phyloP scores from a whole-genome alignment of 2,329 filamentous ascomycete genomes.

The Phaeosphaeria sp. region DNA sequence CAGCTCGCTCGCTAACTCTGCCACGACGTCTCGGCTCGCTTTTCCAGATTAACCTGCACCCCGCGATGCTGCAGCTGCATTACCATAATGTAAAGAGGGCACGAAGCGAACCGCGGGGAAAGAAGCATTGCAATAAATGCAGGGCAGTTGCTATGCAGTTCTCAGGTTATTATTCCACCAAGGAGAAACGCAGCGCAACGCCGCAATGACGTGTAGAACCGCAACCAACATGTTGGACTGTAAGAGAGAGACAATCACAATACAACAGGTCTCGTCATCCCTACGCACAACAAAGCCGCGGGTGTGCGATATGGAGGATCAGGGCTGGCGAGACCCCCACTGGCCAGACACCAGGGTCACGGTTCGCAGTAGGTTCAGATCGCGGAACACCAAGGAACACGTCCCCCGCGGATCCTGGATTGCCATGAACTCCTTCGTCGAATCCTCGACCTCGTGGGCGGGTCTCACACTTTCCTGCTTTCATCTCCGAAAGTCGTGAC shows the following conservation, averaged over 20 bases:
- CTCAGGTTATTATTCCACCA: not conserved
- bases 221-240: not conserved
- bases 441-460: not conserved
- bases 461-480: not conserved
- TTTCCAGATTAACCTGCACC: conserved; percentile 3
- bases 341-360: not conserved
- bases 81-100: not conserved
- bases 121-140: conserved; percentile 4
- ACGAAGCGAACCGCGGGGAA: conserved; percentile 5
- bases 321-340: not conserved
- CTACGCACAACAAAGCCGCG: not conserved
- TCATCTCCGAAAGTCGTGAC: not conserved
- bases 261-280: not conserved
- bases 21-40: not conserved
- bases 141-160: conserved; percentile 1
- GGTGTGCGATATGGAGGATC: not conserved
- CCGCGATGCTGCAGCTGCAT: conserved; percentile 1
- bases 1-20: not conserved
- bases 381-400: not conserved
- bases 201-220: not conserved
- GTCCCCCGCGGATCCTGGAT: not conserved
- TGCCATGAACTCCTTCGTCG: not conserved
- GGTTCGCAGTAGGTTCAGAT: not conserved
- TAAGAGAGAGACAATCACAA: not conserved
- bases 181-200: not conserved